phyloP scores from a whole-genome alignment of 75 land plant genomes.

The Sequoiadendron giganteum region DNA sequence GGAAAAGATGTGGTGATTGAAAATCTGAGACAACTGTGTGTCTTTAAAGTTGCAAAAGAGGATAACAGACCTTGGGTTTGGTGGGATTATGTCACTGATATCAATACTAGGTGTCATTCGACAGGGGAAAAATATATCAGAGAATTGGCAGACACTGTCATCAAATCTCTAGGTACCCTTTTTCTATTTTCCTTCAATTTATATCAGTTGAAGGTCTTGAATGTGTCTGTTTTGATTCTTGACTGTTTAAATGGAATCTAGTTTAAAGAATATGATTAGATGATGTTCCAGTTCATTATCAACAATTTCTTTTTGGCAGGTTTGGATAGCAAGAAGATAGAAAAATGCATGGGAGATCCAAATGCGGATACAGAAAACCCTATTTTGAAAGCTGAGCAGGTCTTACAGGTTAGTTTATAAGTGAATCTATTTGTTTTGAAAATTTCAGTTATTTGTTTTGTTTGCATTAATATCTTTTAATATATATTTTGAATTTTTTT shows the following conservation, averaged over 20 bases:
- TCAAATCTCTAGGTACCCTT: conserved; percentile 57
- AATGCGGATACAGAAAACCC: conserved; percentile 66
- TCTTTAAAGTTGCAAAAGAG: conserved; percentile 75
- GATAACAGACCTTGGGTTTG: conserved; percentile 80
- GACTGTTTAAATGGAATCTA: background rate
- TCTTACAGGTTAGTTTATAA: conserved; percentile 52
- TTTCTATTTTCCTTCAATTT: background rate
- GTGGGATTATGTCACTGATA: conserved; percentile 98
- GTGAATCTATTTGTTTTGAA: background rate
- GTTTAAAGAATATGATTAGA: background rate
- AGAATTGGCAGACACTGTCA: conserved; percentile 68
- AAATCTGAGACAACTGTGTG: conserved; percentile 66
- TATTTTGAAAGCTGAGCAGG: conserved; percentile 74
- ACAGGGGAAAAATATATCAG: conserved; percentile 66
- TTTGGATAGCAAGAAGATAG: conserved; percentile 51
- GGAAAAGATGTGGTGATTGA: conserved; percentile 51
- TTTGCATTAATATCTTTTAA: no score
- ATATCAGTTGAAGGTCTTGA: background rate
- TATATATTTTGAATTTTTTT: no score
- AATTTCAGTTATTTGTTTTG: no score
- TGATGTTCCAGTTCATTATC: background rate
- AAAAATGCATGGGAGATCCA: conserved; percentile 84
- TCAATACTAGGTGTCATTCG: conserved; percentile 86
- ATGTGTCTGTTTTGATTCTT: background rate
- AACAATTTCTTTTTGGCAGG: conserved; percentile 26